Evolutionary conservation across 2,329 filamentous ascomycete genomes (phyloP), one percentile per base, ranked within the genome.

Genomic region (Arthrobotrys entomopaga): DNA sequence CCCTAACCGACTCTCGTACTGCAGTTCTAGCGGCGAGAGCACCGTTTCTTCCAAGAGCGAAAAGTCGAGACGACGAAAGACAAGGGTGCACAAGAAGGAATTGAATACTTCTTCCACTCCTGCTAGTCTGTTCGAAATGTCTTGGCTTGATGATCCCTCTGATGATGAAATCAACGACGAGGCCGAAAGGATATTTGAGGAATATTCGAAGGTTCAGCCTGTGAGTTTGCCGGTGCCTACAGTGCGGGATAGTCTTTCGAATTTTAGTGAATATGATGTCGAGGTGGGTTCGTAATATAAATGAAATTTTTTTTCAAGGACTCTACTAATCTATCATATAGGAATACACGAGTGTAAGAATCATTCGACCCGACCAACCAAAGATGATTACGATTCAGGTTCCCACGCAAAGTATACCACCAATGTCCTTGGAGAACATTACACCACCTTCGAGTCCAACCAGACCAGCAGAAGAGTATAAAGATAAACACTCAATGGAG

Each of bases 161-260:
- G 69, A 73, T 38, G 69, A 73, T 46, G 69, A 73, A 56, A 49
- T 73, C 7, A 73, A 73, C 16, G 69, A 73, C 34, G 69, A 73
- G 16, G 69, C 69, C 8, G 69, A 73, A 11, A 53, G 49, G 22
- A 73, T 73, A 49, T 73, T 73, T 22, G 56, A 73, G n/a, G 69
- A 73, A 34, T 73, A 73, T 26, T 72, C 67, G 16, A 13, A 29
- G 13, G 42, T 46, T n/a, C 54, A 53, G 3, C 16, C 19, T 5
- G 19, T 6, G 38, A 16, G 26, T 1, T 15, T 29, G 15, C 48
- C 49, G 50, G 60, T 43, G 40, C 42, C 53, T 3, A 54, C 53
- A 13, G 46, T 60, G 10, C 24, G 61, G 6, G 61, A 65, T 56
- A 73, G 69, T 42, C 40, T 65, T 26, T 48, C 43, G 26, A 61